Percentiles rank a stretch among this genome's conserved stretches.
Conservation (phyloP, 345 rosid genomes). For the Moricandia arvensis region DNA sequence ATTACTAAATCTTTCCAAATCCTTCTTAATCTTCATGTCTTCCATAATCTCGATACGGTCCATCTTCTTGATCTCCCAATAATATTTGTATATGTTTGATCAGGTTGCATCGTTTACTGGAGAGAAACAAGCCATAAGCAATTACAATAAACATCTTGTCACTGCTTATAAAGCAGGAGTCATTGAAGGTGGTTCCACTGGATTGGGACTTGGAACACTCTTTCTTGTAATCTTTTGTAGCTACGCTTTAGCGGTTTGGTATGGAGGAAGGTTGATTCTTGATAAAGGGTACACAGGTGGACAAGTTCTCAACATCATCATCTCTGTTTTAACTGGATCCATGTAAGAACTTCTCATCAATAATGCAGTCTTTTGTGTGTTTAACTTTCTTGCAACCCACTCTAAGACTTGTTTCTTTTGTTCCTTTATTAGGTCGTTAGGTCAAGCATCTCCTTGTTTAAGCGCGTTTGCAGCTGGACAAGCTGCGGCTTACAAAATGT, state of each 20-base stretch:
- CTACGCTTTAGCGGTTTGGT: slow-evolving; percentile 25
- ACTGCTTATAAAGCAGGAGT: slow-evolving; percentile 1
- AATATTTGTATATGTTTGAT: neutral
- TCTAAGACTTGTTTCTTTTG: neutral
- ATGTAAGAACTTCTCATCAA: neutral
- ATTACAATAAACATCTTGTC: slow-evolving; percentile 2
- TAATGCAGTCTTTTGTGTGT: neutral
- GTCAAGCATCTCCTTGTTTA: slow-evolving; percentile 59
- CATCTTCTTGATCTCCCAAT: neutral
- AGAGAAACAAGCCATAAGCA: slow-evolving; percentile 21
- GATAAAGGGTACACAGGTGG: slow-evolving; percentile 22
- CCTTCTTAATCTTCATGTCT: neutral
- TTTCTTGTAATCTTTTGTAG: slow-evolving; percentile 14
- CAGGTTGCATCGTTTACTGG: slow-evolving; percentile 24
- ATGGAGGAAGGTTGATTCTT: neutral
- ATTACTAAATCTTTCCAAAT: neutral
- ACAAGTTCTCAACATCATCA: slow-evolving; percentile 22
- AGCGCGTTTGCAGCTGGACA: slow-evolving; percentile 59
- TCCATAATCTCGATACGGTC: neutral
- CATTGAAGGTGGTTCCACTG: slow-evolving; percentile 14
- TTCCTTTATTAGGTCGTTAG: slow-evolving; percentile 53
- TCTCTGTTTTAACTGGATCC: slow-evolving; percentile 8
- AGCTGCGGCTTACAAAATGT: slow-evolving; percentile 66
- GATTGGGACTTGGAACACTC: slow-evolving; percentile 14
- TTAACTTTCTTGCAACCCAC: neutral